Evolutionary conservation across 2,329 filamentous ascomycete genomes (phyloP).

Genomic region (Ascochyta fabae): DNA sequence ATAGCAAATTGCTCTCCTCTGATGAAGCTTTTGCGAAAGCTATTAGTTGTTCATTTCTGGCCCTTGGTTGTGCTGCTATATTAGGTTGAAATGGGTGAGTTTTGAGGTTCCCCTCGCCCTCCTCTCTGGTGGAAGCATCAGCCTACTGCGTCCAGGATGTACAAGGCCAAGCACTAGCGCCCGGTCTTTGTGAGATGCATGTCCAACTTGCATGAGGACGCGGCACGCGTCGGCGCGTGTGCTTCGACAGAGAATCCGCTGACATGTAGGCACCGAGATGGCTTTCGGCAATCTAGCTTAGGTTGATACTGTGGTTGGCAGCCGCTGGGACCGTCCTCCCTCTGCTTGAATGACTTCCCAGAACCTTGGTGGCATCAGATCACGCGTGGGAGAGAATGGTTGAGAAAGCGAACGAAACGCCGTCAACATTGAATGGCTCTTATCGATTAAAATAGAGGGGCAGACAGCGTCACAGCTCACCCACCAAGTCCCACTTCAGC

Average conservation of each 20-base stretch:
- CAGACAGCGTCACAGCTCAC: constrained; percentile 23
- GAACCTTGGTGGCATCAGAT: constrained; percentile 4
- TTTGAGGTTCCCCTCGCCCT: too few species aligned
- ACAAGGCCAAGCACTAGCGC: neutral
- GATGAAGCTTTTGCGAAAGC: too few species aligned
- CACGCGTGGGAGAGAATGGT: constrained; percentile 7
- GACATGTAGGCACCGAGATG: neutral
- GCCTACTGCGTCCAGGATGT: too few species aligned
- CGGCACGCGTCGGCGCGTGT: constrained; percentile 6
- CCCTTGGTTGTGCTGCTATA: too few species aligned
- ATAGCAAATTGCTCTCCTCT: too few species aligned
- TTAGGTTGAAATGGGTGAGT: too few species aligned
- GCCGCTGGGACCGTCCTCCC: too few species aligned
- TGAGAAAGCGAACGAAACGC: constrained; percentile 11
- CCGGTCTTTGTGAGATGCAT: neutral
- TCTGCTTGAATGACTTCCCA: neutral
- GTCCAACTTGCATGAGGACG: neutral
- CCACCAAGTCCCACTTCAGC: constrained; percentile 25
- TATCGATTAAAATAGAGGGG: constrained; percentile 6
- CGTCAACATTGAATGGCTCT: too few species aligned
- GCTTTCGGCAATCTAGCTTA: neutral
- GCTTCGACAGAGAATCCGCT: constrained; percentile 1
- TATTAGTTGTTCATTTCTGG: too few species aligned
- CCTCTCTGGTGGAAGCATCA: too few species aligned
- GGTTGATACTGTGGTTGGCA: too few species aligned